These are phyloP conservation scores for Leishmania major DNA, from an alignment of 208 protist genomes.

Conservation along the genomic window DNA sequence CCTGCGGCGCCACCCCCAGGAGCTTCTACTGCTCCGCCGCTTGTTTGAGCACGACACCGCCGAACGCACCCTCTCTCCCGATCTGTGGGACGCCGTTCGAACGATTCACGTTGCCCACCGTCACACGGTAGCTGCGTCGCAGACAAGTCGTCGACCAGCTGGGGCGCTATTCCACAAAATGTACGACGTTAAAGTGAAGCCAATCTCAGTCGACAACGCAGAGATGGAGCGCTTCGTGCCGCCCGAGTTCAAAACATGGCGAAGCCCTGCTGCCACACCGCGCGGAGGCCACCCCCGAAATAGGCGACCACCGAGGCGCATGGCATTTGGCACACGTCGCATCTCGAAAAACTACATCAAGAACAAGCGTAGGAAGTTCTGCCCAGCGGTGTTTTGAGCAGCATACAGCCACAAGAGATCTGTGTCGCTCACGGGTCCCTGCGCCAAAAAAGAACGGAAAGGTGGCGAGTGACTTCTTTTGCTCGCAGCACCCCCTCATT, in stretches of 20 bases:
- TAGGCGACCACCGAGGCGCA: slow-evolving; percentile 22
- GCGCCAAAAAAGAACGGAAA: no score
- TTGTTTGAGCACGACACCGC: slow-evolving; percentile 63
- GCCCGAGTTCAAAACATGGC: slow-evolving; percentile 78
- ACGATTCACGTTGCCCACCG: slow-evolving; percentile 55
- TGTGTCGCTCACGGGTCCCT: no score
- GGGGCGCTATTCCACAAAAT: slow-evolving; percentile 49
- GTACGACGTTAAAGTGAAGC: slow-evolving; percentile 67
- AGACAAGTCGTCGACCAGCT: slow-evolving; percentile 8
- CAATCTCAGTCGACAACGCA: slow-evolving; percentile 42
- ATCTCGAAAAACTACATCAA: slow-evolving; percentile 86
- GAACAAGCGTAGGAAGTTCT: slow-evolving; percentile 55
- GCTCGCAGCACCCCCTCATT: background rate
- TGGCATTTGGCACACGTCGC: slow-evolving; percentile 70
- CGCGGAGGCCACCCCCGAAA: slow-evolving; percentile 36
- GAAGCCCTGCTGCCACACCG: slow-evolving; percentile 47
- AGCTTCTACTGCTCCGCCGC: slow-evolving; percentile 58
- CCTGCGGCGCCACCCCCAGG: slow-evolving; percentile 40
- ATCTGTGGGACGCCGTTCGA: slow-evolving; percentile 77
- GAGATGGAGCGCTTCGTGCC: slow-evolving; percentile 69
- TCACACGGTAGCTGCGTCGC: slow-evolving; percentile 26
- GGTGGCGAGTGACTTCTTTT: background rate
- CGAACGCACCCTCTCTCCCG: slow-evolving; percentile 36
- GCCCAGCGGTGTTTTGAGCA: slow-evolving; percentile 23
- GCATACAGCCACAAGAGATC: background rate